Percentiles rank a stretch among this genome's conserved stretches.
Evolutionary conservation across 106 monocot species (phyloP).

Genomic region (Apostasia shenzhenica): DNA sequence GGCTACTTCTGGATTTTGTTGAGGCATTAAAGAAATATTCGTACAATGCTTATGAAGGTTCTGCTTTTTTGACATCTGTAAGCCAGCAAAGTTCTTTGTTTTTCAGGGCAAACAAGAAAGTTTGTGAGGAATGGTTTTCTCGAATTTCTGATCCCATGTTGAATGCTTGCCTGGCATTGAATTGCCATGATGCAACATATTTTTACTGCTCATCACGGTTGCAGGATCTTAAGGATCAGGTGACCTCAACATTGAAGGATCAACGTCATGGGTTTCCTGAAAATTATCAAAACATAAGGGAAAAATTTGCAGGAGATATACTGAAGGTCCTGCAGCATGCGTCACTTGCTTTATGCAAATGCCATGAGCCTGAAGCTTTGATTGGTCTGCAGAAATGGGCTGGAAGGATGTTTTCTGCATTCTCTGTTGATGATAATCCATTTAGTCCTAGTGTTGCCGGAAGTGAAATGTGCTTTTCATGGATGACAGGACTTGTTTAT

Average conservation of each 20-base stretch:
- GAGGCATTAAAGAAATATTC: conserved; percentile 94
- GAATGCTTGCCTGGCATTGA: conserved; percentile 82
- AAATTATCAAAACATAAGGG: conserved; percentile 26
- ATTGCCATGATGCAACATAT: conserved; percentile 68
- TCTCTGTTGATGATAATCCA: conserved; percentile 39
- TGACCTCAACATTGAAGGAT: conserved; percentile 46
- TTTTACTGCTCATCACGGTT: conserved; percentile 63
- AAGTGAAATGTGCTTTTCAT: conserved; percentile 40
- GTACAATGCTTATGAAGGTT: conserved; percentile 97
- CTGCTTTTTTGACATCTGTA: conserved; percentile 47
- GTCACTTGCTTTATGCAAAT: conserved; percentile 69
- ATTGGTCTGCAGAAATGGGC: conserved; percentile 88
- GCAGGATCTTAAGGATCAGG: conserved; percentile 53
- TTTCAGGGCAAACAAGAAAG: conserved; percentile 90
- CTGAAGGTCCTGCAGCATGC: conserved; percentile 69
- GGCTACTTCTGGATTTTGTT: conserved; percentile 82
- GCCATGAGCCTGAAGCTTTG: conserved; percentile 73
- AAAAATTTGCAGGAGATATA: conserved; percentile 50
- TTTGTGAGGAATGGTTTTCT: conserved; percentile 99
- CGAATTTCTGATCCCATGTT: conserved; percentile 97
- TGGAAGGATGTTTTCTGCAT: conserved; percentile 33
- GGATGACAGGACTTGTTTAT: conserved; percentile 92
- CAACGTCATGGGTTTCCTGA: conserved; percentile 34
- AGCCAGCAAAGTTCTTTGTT: conserved; percentile 75
- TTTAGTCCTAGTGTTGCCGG: conserved; percentile 13